Conservation (phyloP, 2,329 filamentous ascomycete species). For the Cryphonectria parasitica region DNA sequence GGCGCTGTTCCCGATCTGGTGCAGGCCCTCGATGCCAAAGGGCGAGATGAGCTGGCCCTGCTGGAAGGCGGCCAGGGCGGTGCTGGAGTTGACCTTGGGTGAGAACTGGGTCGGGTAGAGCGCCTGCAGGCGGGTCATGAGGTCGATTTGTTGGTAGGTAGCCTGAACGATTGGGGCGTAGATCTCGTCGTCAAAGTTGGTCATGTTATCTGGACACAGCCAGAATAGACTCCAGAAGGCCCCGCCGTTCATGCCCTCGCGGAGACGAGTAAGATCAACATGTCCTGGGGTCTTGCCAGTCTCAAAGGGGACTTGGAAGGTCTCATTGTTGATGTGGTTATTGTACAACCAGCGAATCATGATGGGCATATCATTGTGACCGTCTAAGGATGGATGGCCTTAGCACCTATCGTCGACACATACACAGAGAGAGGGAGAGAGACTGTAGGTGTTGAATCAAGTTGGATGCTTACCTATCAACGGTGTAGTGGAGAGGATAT, state of each 20-base stretch:
- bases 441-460: not conserved
- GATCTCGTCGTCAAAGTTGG: slow-evolving; percentile 62
- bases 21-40: slow-evolving; percentile 82
- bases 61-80: slow-evolving; percentile 65
- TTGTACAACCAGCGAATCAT: slow-evolving; percentile 67
- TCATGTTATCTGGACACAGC: slow-evolving; percentile 72
- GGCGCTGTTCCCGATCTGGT: slow-evolving; percentile 88
- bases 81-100: slow-evolving; percentile 60
- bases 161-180: slow-evolving; percentile 53
- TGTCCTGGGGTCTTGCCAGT: slow-evolving; percentile 70
- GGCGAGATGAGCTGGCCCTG: slow-evolving; percentile 73
- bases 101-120: slow-evolving; percentile 74
- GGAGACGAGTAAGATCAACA: slow-evolving; percentile 78
- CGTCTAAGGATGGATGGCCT: slow-evolving; percentile 59
- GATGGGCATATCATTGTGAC: slow-evolving; percentile 86
- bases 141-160: slow-evolving; percentile 76
- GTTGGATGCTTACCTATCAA: slow-evolving; percentile 50
- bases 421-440: not conserved
- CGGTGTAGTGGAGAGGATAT: slow-evolving; percentile 50
- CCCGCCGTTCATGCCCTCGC: slow-evolving; percentile 73
- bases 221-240: slow-evolving; percentile 93
- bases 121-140: slow-evolving; percentile 66
- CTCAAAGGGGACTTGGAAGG: slow-evolving; percentile 77
- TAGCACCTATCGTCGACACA: not conserved
- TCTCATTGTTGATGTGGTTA: slow-evolving; percentile 76